A percentile compares a stretch with the other conserved stretches of the same genome.
Evolutionary conservation across 2,329 filamentous ascomycete species (phyloP).

Genomic region (Alternaria longipes): DNA sequence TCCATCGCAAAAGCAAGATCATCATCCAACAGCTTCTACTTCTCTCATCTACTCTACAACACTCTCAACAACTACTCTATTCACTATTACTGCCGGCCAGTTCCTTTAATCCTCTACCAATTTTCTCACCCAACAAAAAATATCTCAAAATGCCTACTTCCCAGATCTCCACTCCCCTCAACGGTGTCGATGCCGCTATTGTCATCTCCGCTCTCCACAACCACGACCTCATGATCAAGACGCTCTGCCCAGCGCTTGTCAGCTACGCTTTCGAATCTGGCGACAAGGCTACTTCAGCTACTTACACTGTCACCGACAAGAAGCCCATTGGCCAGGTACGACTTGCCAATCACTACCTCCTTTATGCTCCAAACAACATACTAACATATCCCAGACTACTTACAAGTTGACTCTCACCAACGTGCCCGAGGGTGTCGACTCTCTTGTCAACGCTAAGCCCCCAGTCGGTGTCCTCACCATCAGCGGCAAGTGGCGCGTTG

Average conservation of each 20-base stretch:
- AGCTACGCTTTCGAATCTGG: constrained; percentile 47
- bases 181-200: constrained; percentile 30
- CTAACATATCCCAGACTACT: constrained; percentile 42
- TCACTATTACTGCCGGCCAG: constrained; percentile 6
- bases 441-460: constrained; percentile 52
- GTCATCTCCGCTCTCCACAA: constrained; percentile 51
- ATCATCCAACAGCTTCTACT: constrained; percentile 14
- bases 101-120: background rate
- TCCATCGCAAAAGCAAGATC: background rate
- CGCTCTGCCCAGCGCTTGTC: constrained; percentile 48
- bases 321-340: constrained; percentile 51
- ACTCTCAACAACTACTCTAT: background rate
- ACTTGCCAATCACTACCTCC: background rate
- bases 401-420: constrained; percentile 55
- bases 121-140: background rate
- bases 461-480: constrained; percentile 52
- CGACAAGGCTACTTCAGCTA: constrained; percentile 38
- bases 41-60: constrained; percentile 5
- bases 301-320: constrained; percentile 51
- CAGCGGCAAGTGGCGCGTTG: constrained; percentile 50
- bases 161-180: constrained; percentile 48
- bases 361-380: background rate
- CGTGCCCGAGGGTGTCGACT: constrained; percentile 45
- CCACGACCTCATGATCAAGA: constrained; percentile 53
- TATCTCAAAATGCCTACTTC: constrained; percentile 48